These are phyloP conservation scores for Syncephalastrum sp. DNA, from an alignment of 371 early-diverging fungal species.

Conservation along the genomic window DNA sequence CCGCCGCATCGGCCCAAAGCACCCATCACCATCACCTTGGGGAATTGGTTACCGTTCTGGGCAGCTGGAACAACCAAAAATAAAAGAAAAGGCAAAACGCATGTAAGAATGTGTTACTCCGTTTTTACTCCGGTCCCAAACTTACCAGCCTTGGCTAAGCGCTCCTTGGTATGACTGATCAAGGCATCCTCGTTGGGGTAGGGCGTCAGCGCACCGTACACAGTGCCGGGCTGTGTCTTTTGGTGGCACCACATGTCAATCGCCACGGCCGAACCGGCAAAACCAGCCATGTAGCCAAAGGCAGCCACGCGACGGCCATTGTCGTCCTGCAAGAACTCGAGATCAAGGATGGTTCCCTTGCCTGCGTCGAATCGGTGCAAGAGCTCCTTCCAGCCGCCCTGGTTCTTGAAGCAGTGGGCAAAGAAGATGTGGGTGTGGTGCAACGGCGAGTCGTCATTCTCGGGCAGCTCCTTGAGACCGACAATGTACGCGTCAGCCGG, in stretches of 20 bases:
- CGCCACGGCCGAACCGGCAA: conserved; percentile 91
- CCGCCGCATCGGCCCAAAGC: conserved; percentile 95
- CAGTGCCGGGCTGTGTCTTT: conserved; percentile 37
- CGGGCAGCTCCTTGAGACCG: conserved; percentile 97
- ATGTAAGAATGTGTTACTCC: neutral
- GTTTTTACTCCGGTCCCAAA: neutral
- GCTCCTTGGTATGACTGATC: conserved; percentile 68
- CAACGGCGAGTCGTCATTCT: conserved; percentile 87
- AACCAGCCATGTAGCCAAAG: conserved; percentile 97
- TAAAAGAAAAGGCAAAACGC: neutral
- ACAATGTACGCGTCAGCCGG: conserved; percentile 88
- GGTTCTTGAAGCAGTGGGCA: conserved; percentile 96
- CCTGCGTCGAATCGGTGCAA: conserved; percentile 84
- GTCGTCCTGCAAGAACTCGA: conserved; percentile 91
- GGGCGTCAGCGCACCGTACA: conserved; percentile 75
- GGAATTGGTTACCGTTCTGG: conserved; percentile 61
- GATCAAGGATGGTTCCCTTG: conserved; percentile 86
- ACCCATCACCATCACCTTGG: conserved; percentile 95
- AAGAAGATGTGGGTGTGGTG: conserved; percentile 96
- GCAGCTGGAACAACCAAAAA: conserved; percentile 21
- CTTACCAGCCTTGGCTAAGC: conserved; percentile 70
- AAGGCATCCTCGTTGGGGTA: conserved; percentile 85
- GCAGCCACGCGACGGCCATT: conserved; percentile 92
- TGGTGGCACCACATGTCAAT: conserved; percentile 93
- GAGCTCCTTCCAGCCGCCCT: conserved; percentile 92